A percentile compares a stretch with the other conserved stretches of the same genome.
Conservation (phyloP, 148 eudicot genomes). For the Polygonum maritimum region DNA sequence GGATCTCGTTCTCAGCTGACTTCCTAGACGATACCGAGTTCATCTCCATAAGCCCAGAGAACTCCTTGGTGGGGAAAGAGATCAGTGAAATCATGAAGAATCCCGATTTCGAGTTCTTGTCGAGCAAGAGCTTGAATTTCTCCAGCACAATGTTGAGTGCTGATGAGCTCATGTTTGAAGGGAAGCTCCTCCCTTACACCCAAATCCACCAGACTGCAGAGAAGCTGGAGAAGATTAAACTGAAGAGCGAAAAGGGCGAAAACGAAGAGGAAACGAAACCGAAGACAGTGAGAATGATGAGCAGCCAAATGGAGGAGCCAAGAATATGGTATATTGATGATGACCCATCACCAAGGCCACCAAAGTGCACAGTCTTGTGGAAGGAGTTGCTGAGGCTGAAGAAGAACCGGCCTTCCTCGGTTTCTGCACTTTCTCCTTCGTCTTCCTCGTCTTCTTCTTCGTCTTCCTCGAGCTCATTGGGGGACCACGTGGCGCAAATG, state of each 20-base stretch:
- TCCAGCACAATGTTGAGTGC: conserved; percentile 32
- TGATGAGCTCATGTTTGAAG: conserved; percentile 50
- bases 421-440: conserved; percentile 20
- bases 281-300: background rate
- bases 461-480: conserved; percentile 23
- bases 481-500: conserved; percentile 14
- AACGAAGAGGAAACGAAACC: background rate
- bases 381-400: conserved; percentile 47
- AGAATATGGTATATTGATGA: conserved; percentile 49
- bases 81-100: background rate
- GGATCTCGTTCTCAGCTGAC: conserved; percentile 4
- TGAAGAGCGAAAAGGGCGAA: conserved; percentile 13
- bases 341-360: conserved; percentile 72
- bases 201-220: conserved; percentile 26
- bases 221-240: conserved; percentile 21
- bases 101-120: conserved; percentile 28
- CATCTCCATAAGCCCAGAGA: conserved; percentile 7
- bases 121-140: conserved; percentile 8
- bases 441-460: conserved; percentile 36
- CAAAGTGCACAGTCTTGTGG: conserved; percentile 62
- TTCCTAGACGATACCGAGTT: background rate
- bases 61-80: background rate
- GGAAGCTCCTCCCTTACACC: conserved; percentile 45
- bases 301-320: conserved; percentile 7
- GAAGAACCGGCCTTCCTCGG: conserved; percentile 28